Base-by-base conservation (phyloP, 2,329 filamentous ascomycete species). In the Trichophyton mentagrophytes region DNA sequence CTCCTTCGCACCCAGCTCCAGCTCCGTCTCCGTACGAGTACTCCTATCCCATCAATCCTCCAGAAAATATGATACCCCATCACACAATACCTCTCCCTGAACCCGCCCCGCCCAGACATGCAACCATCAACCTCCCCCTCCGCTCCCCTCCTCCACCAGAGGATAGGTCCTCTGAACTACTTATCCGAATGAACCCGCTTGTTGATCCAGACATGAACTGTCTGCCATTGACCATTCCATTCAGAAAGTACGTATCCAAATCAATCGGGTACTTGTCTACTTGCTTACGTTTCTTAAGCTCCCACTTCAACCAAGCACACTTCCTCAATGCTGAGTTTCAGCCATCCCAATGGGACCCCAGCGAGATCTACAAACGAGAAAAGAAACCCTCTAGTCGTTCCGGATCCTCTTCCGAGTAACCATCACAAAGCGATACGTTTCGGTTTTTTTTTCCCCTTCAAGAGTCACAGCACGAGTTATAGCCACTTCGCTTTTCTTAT, bases 241-340 rank as follows among this genome's bases (percentile, higher is more conserved):
- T 76, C 49, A 73, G 74, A 64, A 76, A 76, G 74, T 76, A 65
- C 67, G 69, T 65, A 44, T 20, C 42, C 17, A 25, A 42, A 27
- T 58, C 13, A 30, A 61, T 36, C 1, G 33, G 8, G 30, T 15
- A 9, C 20, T 11, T 11, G 15, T 44, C 40, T 20, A 44, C n/a
- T 6, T 57, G 56, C 61, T 38, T 49, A 17, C 40, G 7, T 2
- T n/a, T 13, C 51, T 38, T 3, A 46, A 77, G 75, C 62, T 77
- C 74, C 9, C 72, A 74, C 7, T 73, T 74, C 68, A 76, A 77
- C 64, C 73, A 75, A 63, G 74, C 76, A 51, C 74, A 79, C 66
- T 77, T 77, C 66, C 71, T 75, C 60, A 75, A 78, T 63, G 67
- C 72, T 36, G 70, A 78, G 60, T 76, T 79, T 61, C 71, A 78